Evolutionary conservation across 106 monocot genomes (phyloP).

Genomic region (Acorus calamus): DNA sequence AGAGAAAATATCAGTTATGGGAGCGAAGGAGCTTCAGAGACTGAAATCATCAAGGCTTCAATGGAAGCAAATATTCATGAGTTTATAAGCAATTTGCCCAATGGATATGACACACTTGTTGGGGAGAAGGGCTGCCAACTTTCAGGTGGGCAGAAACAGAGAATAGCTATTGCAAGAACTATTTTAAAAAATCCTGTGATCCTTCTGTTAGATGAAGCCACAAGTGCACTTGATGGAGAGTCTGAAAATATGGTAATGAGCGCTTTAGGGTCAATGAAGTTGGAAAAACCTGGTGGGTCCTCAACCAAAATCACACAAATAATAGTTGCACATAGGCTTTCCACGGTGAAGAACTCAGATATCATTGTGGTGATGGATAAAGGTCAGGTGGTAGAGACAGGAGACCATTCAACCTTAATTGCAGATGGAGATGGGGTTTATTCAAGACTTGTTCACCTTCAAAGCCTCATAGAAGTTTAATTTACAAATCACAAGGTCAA

Average conservation of each 20-base stretch:
- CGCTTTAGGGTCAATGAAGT: constrained; percentile 11
- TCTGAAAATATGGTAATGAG: constrained; percentile 21
- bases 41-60: constrained; percentile 29
- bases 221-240: constrained; percentile 33
- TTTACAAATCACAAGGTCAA: not conserved
- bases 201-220: constrained; percentile 38
- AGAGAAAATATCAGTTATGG: constrained; percentile 42
- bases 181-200: constrained; percentile 25
- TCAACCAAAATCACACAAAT: constrained; percentile 16
- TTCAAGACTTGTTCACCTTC: constrained; percentile 23
- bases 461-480: constrained; percentile 20
- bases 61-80: constrained; percentile 35
- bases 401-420: constrained; percentile 19
- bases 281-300: constrained; percentile 3
- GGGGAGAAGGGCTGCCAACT: constrained; percentile 43
- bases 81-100: constrained; percentile 33
- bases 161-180: constrained; percentile 40
- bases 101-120: constrained; percentile 39
- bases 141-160: constrained; percentile 36
- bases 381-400: constrained; percentile 27
- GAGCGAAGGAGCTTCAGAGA: constrained; percentile 22
- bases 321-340: constrained; percentile 37
- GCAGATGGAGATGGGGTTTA: constrained; percentile 16
- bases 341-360: constrained; percentile 28
- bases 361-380: constrained; percentile 38